Base-by-base conservation (phyloP, 768 basidiomycete species). In the Leucosporidium creatinivorum region DNA sequence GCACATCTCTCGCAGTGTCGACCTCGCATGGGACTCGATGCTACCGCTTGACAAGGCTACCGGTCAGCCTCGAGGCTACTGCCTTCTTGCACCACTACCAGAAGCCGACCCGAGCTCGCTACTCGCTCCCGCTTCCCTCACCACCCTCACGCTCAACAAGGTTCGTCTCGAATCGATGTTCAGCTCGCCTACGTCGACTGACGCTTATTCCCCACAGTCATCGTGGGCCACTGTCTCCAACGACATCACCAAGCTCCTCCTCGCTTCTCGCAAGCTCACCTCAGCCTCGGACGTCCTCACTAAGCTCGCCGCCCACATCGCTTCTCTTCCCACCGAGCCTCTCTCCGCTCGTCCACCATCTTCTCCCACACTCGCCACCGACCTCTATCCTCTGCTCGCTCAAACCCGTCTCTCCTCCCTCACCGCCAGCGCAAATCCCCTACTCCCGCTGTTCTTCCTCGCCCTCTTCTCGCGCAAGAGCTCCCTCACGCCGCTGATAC, bases 21-120 rank as follows among this genome's bases (percentile, higher is more conserved):
- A 59, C 15, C 33, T 63, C 10, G 68, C 68, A 0, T 75, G 57
- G 57, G 63, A 70, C 3, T 52, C 74, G 13, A 65, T 75, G 63
- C 31, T 57, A 0, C 70, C 74, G 1, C 28, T 73, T 19, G 74
- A 75, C 67, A 65, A 64, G 47, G 73, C 73, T 30, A 75, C 74
- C 2, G 65, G 67, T 2, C 70, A 73, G 19, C 73, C 73, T 2
- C 61, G 69, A 0, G 73, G 73, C 12, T 73, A 70, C 30, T 59
- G 63, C 52, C n/a, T 70, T 18, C 67, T 70, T 33, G 48, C 68
- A 2, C 52, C 66, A 3, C 64, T 64, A 0, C 62, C 59, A 1
- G 26, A 39, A 4, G 7, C 26, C 13, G 65, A 69, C 13, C 55
- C 65, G 1, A 62, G 56, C 10, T 69, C 61, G 8, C 64, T 70